Evolutionary conservation across 805 yeast genomes (phyloP).

Genomic region (Wickerhamomyces rabaulensis): DNA sequence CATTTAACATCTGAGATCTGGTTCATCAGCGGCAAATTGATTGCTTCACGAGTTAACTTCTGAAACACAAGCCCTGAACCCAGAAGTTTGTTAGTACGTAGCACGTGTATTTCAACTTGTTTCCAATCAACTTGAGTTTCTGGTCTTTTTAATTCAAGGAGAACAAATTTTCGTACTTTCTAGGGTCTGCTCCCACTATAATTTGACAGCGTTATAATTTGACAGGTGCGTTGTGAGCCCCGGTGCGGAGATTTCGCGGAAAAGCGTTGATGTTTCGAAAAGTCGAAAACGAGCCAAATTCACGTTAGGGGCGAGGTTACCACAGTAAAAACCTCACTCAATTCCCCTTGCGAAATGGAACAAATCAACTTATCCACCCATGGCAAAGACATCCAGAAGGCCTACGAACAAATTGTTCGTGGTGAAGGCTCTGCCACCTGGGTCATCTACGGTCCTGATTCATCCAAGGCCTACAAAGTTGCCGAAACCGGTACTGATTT

Average conservation of each 20-base stretch:
- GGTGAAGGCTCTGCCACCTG: constrained; percentile 69
- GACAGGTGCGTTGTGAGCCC: not conserved
- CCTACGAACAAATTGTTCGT: constrained; percentile 73
- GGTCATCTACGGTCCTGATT: constrained; percentile 76
- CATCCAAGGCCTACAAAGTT: constrained; percentile 38
- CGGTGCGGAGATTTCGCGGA: not conserved
- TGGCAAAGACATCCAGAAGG: constrained; percentile 67
- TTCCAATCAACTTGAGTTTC: too few species aligned
- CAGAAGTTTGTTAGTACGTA: too few species aligned
- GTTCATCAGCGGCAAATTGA: too few species aligned
- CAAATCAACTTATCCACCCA: constrained; percentile 57
- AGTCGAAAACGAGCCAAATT: not conserved
- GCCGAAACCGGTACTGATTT: constrained; percentile 55
- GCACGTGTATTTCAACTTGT: too few species aligned
- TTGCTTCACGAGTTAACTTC: too few species aligned
- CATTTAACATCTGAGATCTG: too few species aligned
- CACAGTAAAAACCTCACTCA: not conserved
- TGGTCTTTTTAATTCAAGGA: too few species aligned
- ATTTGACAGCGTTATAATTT: too few species aligned
- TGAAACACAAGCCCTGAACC: too few species aligned
- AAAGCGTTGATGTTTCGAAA: not conserved
- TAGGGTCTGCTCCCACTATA: too few species aligned
- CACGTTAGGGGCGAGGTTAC: not conserved
- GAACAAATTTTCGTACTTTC: too few species aligned
- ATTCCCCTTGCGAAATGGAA: constrained; percentile 25